Evolutionary conservation across 768 basidiomycete species (phyloP).

Genomic region (Mycena metata): DNA sequence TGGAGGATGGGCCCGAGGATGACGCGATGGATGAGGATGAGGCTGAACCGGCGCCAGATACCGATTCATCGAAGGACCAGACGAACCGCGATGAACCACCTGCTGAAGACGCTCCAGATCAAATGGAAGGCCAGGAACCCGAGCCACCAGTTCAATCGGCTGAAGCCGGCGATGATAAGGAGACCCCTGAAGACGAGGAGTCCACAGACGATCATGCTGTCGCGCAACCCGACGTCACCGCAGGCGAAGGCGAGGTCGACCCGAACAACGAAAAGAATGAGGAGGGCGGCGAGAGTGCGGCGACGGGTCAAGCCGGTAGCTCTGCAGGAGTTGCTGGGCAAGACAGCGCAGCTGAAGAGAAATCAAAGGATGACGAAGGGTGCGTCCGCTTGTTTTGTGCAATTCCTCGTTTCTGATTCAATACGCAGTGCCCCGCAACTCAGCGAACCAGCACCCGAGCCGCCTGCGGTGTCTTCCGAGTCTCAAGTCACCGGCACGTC

Average conservation of each 20-base stretch:
- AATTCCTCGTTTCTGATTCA: background rate
- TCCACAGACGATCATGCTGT: constrained; percentile 49
- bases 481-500: constrained; percentile 50
- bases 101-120: constrained; percentile 44
- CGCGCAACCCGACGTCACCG: constrained; percentile 59
- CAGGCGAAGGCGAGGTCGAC: constrained; percentile 56
- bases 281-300: constrained; percentile 48
- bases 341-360: constrained; percentile 44
- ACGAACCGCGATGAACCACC: constrained; percentile 39
- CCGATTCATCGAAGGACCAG: constrained; percentile 42
- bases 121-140: constrained; percentile 51
- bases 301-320: constrained; percentile 49
- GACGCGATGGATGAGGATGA: constrained; percentile 55
- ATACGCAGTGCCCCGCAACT: constrained; percentile 36
- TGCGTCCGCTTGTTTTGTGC: constrained; percentile 40
- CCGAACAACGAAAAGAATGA: constrained; percentile 46
- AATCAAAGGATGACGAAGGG: constrained; percentile 49
- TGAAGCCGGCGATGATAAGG: constrained; percentile 46
- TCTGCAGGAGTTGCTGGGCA: constrained; percentile 47
- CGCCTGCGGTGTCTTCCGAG: constrained; percentile 35
- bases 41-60: constrained; percentile 43
- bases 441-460: constrained; percentile 38
- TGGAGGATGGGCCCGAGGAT: constrained; percentile 48
- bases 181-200: constrained; percentile 48
- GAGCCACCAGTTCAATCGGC: constrained; percentile 48